Base-by-base conservation (phyloP, 441 rosid species). In the Bocquillonia castaneifolia region DNA sequence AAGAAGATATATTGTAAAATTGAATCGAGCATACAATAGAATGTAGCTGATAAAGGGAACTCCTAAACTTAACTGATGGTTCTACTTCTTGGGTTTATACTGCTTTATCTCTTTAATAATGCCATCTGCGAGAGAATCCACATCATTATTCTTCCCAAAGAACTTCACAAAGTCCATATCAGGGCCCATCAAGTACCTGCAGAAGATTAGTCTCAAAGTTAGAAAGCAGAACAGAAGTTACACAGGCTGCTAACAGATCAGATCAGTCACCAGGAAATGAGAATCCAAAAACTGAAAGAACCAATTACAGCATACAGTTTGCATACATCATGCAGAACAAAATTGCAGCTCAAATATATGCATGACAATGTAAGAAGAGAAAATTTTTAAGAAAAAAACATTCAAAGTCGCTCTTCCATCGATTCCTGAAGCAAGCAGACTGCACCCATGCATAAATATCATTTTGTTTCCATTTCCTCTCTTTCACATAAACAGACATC, bases 141-240 rank as follows among this genome's bases (percentile, higher is more conserved):
- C 86, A 47, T 90, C 94, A 53, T 89, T 85, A 75, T 93, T 91
- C 88, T 91, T 93, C 78, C 99, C 99, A 67, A 89, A 91, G 75
- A 89, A 89, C 73, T 91, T 91, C 72, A 91, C 92, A 54, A 86
- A 91, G 26, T 87, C 80, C 96, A 93, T 89, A 62, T 84, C 80
- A 23, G 99, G 99, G 67, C 81, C 85, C 97, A 89, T 87, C 79
- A 93, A 74, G 78, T 91, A 93, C 96, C 97, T 93, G 81, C 80
- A 84, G 31, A 68, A 39, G 50, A 63, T 44, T 18, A 23, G 1
- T 58, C 25, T 51, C 6, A 39, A 57, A 51, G 47, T 66, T 47
- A 60, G 45, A 50, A 37, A 32, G 63, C 14, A 31, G 13, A 10
- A 18, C 2, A 5, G 36, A 14, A 39, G n/a, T 52, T 57, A 47